Conservation (phyloP, 108 stramenopile genomes). For the Cyclostephanos tholiformis region DNA sequence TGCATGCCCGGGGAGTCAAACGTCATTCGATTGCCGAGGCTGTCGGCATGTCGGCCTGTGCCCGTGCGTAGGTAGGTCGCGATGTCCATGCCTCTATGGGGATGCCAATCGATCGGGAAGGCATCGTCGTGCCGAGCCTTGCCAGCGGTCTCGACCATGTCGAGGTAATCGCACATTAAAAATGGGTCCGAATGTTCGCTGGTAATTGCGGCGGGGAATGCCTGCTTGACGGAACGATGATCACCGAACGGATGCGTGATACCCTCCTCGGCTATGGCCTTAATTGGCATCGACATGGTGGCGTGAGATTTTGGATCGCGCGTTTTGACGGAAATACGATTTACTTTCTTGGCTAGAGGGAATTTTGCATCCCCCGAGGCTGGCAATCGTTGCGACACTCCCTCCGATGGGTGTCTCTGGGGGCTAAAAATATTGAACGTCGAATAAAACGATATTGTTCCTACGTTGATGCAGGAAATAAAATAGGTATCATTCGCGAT, state of each 20-base stretch:
- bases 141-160: constrained; percentile 25
- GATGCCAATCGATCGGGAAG: constrained; percentile 67
- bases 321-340: no score
- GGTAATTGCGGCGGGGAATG: constrained; percentile 53
- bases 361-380: no score
- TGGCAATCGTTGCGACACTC: no score
- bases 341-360: no score
- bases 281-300: constrained; percentile 35
- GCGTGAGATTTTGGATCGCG: not conserved
- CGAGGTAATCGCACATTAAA: constrained; percentile 72
- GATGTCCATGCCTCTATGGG: constrained; percentile 66
- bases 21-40: constrained; percentile 59
- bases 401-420: no score
- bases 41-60: constrained; percentile 56
- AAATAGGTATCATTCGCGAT: no score
- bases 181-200: constrained; percentile 55
- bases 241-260: constrained; percentile 62
- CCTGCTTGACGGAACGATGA: constrained; percentile 58
- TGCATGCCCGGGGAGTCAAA: constrained; percentile 64
- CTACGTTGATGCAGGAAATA: no score
- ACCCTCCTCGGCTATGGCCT: constrained; percentile 36
- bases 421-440: no score
- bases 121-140: constrained; percentile 39
- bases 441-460: no score
- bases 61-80: constrained; percentile 49